Conservation (phyloP, 805 yeast genomes). For the Metschnikowia borealis region DNA sequence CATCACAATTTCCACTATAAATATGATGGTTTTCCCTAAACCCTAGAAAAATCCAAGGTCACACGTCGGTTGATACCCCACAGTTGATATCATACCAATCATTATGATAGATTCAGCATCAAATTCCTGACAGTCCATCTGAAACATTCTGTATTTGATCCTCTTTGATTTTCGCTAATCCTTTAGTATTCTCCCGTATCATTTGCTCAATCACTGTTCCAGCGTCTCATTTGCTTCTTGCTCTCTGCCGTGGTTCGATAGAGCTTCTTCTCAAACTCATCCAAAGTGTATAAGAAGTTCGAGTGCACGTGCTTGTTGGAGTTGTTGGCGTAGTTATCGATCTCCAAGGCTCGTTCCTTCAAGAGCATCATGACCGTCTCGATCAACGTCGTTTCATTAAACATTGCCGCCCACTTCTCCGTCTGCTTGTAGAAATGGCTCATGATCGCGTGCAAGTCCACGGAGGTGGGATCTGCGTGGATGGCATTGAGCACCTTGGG, state of each 20-base stretch:
- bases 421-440: conserved; percentile 68
- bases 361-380: conserved; percentile 50
- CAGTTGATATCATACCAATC: too few species aligned
- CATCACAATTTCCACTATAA: too few species aligned
- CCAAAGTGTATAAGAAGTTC: conserved; percentile 61
- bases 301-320: conserved; percentile 45
- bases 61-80: too few species aligned
- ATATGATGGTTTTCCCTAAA: too few species aligned
- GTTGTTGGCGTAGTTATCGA: conserved; percentile 66
- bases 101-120: too few species aligned
- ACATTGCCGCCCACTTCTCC: conserved; percentile 73
- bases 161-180: not conserved
- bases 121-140: too few species aligned
- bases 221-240: conserved; percentile 33
- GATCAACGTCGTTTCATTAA: conserved; percentile 60
- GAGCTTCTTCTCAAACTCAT: conserved; percentile 67
- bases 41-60: too few species aligned
- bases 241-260: conserved; percentile 53
- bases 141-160: too few species aligned
- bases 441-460: conserved; percentile 64
- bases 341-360: conserved; percentile 61
- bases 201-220: conserved; percentile 23
- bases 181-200: too few species aligned
- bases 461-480: conserved; percentile 59
- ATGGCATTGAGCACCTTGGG: conserved; percentile 73